Evolutionary conservation across 2,329 filamentous ascomycete species (phyloP).

Genomic region (Hymenotorrendiella dingleyae): DNA sequence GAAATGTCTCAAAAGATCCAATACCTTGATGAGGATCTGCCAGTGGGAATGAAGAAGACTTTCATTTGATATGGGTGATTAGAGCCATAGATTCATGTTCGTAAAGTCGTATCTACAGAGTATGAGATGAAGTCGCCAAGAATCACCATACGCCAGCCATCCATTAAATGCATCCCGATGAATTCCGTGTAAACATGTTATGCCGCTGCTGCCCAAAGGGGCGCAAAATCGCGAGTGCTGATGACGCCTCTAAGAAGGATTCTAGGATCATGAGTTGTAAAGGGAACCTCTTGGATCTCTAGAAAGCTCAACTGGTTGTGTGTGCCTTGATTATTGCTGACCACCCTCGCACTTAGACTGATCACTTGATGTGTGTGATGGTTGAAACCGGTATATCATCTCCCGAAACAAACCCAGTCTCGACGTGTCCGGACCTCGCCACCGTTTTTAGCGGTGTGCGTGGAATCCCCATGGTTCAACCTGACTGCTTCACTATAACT

Average conservation of each 20-base stretch:
- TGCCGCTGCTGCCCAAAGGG: no score
- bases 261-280: not conserved
- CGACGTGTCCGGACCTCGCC: not conserved
- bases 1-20: constrained; percentile 1
- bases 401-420: constrained; percentile 3
- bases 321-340: constrained; percentile 5
- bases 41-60: not conserved
- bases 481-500: not conserved
- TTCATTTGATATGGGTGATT: no score
- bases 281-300: not conserved
- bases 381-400: constrained; percentile 6
- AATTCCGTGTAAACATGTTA: no score
- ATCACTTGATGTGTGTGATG: constrained; percentile 6
- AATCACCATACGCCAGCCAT: constrained; percentile 4
- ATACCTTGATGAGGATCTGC: not conserved
- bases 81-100: constrained; percentile 2
- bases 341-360: constrained; percentile 9
- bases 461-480: not conserved
- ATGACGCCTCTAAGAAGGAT: no score
- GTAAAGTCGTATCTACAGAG: constrained; percentile 5
- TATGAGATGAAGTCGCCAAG: constrained; percentile 3
- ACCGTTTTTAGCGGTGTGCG: constrained; percentile 2
- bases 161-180: constrained; percentile 3
- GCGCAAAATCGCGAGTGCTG: no score
- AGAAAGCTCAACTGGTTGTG: no score